Percentiles rank a stretch among this genome's conserved stretches.
These are phyloP conservation scores for Macrolepiota fuliginosa DNA, from an alignment of 768 basidiomycete species.

Conservation along the genomic window DNA sequence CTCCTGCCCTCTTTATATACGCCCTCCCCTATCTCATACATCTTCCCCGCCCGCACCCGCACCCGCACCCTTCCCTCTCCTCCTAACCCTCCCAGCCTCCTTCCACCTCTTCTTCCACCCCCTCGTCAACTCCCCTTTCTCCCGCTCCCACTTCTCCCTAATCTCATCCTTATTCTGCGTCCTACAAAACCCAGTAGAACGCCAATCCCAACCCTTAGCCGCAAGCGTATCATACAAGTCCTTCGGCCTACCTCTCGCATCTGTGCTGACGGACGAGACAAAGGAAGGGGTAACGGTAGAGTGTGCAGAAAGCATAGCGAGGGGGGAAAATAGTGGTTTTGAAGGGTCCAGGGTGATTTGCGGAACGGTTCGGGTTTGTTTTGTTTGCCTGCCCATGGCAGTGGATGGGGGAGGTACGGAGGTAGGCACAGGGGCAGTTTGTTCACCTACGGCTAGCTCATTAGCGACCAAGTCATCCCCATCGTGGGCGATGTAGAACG, in stretches of 20 bases:
- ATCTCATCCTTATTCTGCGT: constrained; percentile 61
- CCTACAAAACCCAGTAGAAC: constrained; percentile 42
- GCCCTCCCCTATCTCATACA: background rate
- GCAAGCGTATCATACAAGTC: constrained; percentile 49
- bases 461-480: background rate
- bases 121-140: constrained; percentile 61
- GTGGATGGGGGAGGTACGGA: constrained; percentile 15
- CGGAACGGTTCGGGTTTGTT: constrained; percentile 15
- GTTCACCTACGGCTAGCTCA: constrained; percentile 5
- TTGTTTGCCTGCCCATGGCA: background rate
- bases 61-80: constrained; percentile 53
- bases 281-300: background rate
- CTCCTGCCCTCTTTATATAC: no score
- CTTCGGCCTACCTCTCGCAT: constrained; percentile 32
- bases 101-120: constrained; percentile 78
- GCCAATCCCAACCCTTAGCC: constrained; percentile 49
- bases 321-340: constrained; percentile 65
- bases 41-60: constrained; percentile 31
- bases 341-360: constrained; percentile 46
- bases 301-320: constrained; percentile 13
- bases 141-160: constrained; percentile 66
- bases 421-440: constrained; percentile 11
- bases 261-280: background rate
- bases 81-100: constrained; percentile 68
- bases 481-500: constrained; percentile 21